These are phyloP conservation scores for Pseudonectria foliicola DNA, from an alignment of 2,329 filamentous ascomycete genomes.

Conservation along the genomic window DNA sequence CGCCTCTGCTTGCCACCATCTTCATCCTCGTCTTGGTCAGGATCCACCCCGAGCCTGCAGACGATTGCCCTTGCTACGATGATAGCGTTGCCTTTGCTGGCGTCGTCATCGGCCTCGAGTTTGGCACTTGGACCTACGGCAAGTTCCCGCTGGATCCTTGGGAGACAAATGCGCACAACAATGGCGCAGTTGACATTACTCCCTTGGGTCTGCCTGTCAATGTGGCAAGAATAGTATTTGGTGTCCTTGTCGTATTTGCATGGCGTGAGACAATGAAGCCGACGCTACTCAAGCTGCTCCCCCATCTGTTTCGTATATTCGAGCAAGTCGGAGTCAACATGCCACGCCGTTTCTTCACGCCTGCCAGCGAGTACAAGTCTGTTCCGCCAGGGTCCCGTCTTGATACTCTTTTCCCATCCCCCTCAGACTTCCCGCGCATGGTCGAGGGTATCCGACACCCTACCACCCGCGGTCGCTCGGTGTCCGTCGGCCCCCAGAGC, in stretches of 20 bases:
- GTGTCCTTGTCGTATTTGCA: slow-evolving; percentile 75
- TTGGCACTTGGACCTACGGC: slow-evolving; percentile 77
- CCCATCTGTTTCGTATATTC: slow-evolving; percentile 79
- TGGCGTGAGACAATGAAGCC: slow-evolving; percentile 93
- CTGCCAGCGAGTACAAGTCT: slow-evolving; percentile 81
- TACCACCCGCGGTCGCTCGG: slow-evolving; percentile 60
- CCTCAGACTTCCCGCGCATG: slow-evolving; percentile 79
- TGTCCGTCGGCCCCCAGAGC: slow-evolving; percentile 90
- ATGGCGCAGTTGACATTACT: slow-evolving; percentile 57
- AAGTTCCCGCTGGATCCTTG: slow-evolving; percentile 42
- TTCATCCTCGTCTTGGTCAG: slow-evolving; percentile 70
- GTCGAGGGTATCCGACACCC: slow-evolving; percentile 77
- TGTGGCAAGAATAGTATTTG: slow-evolving; percentile 63
- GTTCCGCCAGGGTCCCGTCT: slow-evolving; percentile 61
- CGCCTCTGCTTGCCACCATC: slow-evolving; percentile 56
- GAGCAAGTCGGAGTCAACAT: slow-evolving; percentile 73
- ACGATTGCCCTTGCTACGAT: slow-evolving; percentile 95
- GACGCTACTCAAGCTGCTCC: slow-evolving; percentile 65
- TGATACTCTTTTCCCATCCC: slow-evolving; percentile 83
- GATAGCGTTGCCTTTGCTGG: slow-evolving; percentile 91
- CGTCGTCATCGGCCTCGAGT: slow-evolving; percentile 76
- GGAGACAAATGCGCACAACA: slow-evolving; percentile 35
- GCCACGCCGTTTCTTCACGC: slow-evolving; percentile 84
- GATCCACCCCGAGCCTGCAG: slow-evolving; percentile 89
- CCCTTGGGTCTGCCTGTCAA: slow-evolving; percentile 60